Conservation (phyloP, 2,329 filamentous ascomycete genomes). For the Colletotrichum sp. region DNA sequence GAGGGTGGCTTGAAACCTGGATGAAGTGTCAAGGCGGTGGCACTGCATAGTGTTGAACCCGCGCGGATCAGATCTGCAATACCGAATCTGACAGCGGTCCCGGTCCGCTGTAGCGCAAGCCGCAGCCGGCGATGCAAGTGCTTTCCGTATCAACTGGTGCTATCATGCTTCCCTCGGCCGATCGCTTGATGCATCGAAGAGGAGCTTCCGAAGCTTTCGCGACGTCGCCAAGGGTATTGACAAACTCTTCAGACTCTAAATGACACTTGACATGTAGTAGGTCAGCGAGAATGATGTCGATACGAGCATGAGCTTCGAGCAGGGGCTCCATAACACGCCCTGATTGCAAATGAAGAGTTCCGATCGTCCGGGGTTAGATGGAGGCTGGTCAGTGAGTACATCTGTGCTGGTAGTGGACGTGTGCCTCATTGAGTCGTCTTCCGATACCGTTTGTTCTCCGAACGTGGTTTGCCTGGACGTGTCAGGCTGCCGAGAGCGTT, state of each 20-base stretch:
- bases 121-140: not conserved
- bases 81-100: not conserved
- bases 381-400: not conserved
- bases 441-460: not conserved
- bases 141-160: not conserved
- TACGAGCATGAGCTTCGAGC: not conserved
- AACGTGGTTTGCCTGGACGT: not conserved
- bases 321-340: not conserved
- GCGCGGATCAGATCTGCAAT: slow-evolving; percentile 14
- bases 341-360: not conserved
- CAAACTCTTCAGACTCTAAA: not conserved
- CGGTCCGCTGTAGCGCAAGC: not conserved
- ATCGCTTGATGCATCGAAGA: not conserved
- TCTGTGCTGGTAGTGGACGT: not conserved
- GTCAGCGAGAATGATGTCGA: not conserved
- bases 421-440: not conserved
- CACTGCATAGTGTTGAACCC: slow-evolving; percentile 1
- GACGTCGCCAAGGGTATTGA: slow-evolving; percentile 7
- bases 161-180: not conserved
- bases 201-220: not conserved
- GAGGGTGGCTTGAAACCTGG: slow-evolving; percentile 1
- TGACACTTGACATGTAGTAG: not conserved
- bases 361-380: not conserved
- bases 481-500: not conserved
- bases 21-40: slow-evolving; percentile 16